Evolutionary conservation across 2,329 filamentous ascomycete genomes (phyloP), one percentile per base, ranked within the genome.

Genomic region (Exophiala mesophila): DNA sequence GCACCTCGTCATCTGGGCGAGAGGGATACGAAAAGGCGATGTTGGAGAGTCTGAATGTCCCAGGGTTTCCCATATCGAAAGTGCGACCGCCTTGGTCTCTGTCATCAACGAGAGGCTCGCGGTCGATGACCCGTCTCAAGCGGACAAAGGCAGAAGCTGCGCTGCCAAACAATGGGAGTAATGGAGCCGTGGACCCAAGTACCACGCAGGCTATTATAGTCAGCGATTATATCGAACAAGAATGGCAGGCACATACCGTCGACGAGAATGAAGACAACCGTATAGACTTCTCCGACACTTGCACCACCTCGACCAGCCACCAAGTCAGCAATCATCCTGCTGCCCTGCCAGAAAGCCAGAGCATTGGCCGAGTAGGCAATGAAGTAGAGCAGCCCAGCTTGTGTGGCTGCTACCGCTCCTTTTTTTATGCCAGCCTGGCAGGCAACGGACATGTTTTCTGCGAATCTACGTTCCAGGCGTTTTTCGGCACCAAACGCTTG

Each of bases 401-500:
- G 56, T 3, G 61, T 30, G 4, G 53, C 59, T 4, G 61, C 54
- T 4, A 56, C 54, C 5, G 55, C 52, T 10, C 57, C 57, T 28
- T 58, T 58, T 15, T 57, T 57, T 30, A 59, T 48, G 2, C 59
- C 61, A 5, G 51, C 49, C 2, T 29, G 35, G 30, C 58, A 55
- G 2, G 58, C 58, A 3, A 52, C 47, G 6, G 51, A 45, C 7
- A 62, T 41, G 19, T 58, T 48, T 2, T 49, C 26, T 6, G 61
- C 54, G 30, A 61, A 63, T 31, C 57, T 59, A 13, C 36, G 30
- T 1, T 56, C 56, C 6, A 63, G 49, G 3, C 53, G 54, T 2
- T 77, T 71, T 51, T 79, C 83, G 6, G 78, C 76, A 50, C 83
- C 35, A 48, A 75, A 76, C 0, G 69, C 68, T 34, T 66, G 63